These are phyloP conservation scores for Malassezia japonica DNA, from an alignment of 1,284 basidiomycete genomes.

Conservation along the genomic window DNA sequence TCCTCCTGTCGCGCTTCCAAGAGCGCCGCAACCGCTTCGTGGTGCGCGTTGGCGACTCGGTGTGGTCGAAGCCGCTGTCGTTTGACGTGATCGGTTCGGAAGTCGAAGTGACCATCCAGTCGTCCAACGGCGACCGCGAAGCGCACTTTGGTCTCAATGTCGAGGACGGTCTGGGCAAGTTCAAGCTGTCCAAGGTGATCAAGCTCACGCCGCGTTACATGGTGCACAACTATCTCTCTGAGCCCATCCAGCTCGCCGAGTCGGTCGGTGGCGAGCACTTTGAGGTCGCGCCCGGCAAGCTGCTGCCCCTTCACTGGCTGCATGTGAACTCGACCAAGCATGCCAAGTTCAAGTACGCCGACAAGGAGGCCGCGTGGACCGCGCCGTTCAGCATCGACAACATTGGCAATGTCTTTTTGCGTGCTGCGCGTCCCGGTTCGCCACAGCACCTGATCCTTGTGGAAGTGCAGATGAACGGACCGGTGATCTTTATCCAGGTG, in stretches of 20 bases:
- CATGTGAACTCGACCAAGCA: conserved; percentile 54
- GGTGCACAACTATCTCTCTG: conserved; percentile 68
- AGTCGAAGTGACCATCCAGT: conserved; percentile 67
- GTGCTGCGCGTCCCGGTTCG: conserved; percentile 51
- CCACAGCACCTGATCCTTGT: conserved; percentile 61
- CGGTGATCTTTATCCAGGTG: conserved; percentile 79
- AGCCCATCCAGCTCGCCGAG: conserved; percentile 71
- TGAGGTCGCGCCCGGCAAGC: conserved; percentile 53
- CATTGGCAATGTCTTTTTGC: conserved; percentile 74
- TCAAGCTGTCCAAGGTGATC: conserved; percentile 89
- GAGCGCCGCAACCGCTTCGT: conserved; percentile 75
- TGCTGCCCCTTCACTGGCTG: conserved; percentile 63
- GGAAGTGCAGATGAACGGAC: conserved; percentile 73
- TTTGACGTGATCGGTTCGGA: conserved; percentile 81
- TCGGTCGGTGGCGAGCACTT: conserved; percentile 57
- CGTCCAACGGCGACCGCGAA: conserved; percentile 62
- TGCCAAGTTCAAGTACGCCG: conserved; percentile 74
- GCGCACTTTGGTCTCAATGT: conserved; percentile 83
- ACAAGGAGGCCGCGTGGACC: conserved; percentile 74
- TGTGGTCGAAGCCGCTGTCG: conserved; percentile 63
- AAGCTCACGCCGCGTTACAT: conserved; percentile 84
- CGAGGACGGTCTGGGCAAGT: conserved; percentile 78
- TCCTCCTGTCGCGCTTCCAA: conserved; percentile 67
- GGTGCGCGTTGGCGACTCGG: conserved; percentile 73
- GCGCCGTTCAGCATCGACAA: conserved; percentile 84